Conservation (phyloP, 2,329 filamentous ascomycete genomes). For the Fusarium anguioides region DNA sequence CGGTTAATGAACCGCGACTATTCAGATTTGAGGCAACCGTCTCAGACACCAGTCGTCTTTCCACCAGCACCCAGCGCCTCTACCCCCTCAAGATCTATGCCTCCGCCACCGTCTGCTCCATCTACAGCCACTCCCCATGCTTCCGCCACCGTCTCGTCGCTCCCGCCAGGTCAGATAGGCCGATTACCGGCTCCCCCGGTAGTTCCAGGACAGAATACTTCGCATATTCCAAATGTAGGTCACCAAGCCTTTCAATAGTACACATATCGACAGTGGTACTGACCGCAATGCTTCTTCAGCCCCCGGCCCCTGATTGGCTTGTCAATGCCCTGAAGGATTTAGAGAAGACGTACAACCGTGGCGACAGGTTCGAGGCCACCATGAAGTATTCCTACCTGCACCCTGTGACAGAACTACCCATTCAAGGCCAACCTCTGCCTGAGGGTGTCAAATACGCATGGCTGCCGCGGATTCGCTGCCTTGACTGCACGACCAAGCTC, state of each 20-base stretch:
- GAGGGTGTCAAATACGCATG: constrained; percentile 81
- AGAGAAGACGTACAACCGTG: constrained; percentile 74
- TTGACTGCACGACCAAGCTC: constrained; percentile 91
- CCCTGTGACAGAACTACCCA: constrained; percentile 72
- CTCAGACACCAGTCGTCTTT: constrained; percentile 51
- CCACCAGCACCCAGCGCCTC: constrained; percentile 48
- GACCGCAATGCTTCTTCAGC: constrained; percentile 62
- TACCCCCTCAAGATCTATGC: constrained; percentile 49
- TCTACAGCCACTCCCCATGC: constrained; percentile 52
- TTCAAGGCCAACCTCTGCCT: constrained; percentile 67
- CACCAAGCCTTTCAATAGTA: constrained; percentile 8
- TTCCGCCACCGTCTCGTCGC: constrained; percentile 49
- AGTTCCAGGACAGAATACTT: constrained; percentile 62
- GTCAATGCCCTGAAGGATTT: constrained; percentile 77
- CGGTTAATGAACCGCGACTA: constrained; percentile 69
- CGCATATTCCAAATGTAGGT: constrained; percentile 69
- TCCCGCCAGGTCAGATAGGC: constrained; percentile 68
- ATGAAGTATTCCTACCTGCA: constrained; percentile 93
- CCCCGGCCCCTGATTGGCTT: constrained; percentile 89
- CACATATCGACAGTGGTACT: constrained; percentile 15
- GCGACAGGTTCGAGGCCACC: constrained; percentile 84
- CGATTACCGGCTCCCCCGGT: constrained; percentile 75
- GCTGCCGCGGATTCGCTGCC: constrained; percentile 88
- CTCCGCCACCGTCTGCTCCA: constrained; percentile 54
- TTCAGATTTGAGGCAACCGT: constrained; percentile 53